Evolutionary conservation across 441 rosid species (phyloP).

Genomic region (Iberis amara): DNA sequence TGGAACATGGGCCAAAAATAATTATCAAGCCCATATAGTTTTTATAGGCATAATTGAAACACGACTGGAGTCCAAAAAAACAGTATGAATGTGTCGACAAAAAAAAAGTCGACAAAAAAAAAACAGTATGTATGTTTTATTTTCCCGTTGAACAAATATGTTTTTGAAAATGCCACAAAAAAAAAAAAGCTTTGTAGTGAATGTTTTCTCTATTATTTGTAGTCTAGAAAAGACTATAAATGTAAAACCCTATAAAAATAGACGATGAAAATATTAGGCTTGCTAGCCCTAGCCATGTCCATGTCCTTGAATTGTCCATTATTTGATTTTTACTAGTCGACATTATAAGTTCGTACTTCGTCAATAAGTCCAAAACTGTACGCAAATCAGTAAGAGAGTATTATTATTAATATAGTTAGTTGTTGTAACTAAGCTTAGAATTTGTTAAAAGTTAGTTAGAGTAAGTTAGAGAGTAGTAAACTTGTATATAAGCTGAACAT

Average conservation of each 20-base stretch:
- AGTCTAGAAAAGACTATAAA: slow-evolving; percentile 7
- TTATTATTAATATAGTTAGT: no score
- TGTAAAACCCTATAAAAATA: not conserved
- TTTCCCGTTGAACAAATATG: not conserved
- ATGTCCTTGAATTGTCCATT: slow-evolving; percentile 20
- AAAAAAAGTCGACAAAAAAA: no score
- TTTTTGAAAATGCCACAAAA: no score
- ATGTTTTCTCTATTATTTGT: not conserved
- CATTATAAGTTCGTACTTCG: slow-evolving; percentile 26
- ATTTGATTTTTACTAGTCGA: slow-evolving; percentile 27
- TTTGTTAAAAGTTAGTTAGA: no score
- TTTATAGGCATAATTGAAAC: slow-evolving; percentile 2
- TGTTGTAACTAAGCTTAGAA: no score
- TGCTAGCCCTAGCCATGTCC: slow-evolving; percentile 21
- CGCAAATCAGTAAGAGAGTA: slow-evolving; percentile 6
- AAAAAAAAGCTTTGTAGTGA: not conserved
- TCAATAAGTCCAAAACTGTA: slow-evolving; percentile 9
- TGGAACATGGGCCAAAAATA: not conserved
- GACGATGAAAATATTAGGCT: slow-evolving; percentile 2
- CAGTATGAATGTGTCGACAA: not conserved
- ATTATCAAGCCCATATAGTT: slow-evolving; percentile 5
- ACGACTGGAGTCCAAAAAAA: not conserved
- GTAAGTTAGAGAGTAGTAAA: no score
- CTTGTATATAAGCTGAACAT: no score
- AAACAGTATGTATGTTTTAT: not conserved